Evolutionary conservation across 2,329 filamentous ascomycete genomes (phyloP).

Genomic region (Clarireedia homoeocarpa): DNA sequence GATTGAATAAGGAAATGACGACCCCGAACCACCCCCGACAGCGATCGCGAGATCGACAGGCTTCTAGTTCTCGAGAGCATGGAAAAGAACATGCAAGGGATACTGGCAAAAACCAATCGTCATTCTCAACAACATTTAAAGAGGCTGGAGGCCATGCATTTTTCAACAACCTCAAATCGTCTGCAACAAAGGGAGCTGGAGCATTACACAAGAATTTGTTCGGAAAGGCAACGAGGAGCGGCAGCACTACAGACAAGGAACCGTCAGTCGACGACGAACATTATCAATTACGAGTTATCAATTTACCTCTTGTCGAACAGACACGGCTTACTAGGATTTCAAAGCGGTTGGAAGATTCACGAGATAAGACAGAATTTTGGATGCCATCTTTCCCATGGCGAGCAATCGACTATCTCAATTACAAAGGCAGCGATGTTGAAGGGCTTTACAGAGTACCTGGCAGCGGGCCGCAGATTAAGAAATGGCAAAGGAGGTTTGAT

Average conservation of each 20-base stretch:
- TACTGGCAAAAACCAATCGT: constrained; percentile 28
- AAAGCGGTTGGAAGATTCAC: constrained; percentile 76
- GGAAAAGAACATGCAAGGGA: constrained; percentile 19
- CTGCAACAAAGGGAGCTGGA: constrained; percentile 67
- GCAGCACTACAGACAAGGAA: constrained; percentile 61
- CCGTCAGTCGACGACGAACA: constrained; percentile 67
- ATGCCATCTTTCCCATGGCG: constrained; percentile 95
- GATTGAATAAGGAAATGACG: constrained; percentile 61
- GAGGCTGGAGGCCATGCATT: constrained; percentile 56
- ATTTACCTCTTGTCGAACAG: constrained; percentile 78
- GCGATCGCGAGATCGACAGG: constrained; percentile 62
- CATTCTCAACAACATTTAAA: constrained; percentile 41
- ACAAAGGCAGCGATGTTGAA: constrained; percentile 88
- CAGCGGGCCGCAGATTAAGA: constrained; percentile 82
- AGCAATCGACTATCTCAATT: constrained; percentile 93
- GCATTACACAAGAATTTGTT: constrained; percentile 79
- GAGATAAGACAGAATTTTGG: constrained; percentile 97
- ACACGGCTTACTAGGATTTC: constrained; percentile 87
- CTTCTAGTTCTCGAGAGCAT: constrained; percentile 34
- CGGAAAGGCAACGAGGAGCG: constrained; percentile 65
- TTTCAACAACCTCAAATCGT: constrained; percentile 65
- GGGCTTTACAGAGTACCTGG: constrained; percentile 89
- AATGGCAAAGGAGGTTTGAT: constrained; percentile 89
- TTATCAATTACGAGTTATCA: constrained; percentile 79
- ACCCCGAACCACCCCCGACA: constrained; percentile 52